Base-by-base conservation (phyloP, 1,139 yeast species). In the Saccharomyces hybrid region DNA sequence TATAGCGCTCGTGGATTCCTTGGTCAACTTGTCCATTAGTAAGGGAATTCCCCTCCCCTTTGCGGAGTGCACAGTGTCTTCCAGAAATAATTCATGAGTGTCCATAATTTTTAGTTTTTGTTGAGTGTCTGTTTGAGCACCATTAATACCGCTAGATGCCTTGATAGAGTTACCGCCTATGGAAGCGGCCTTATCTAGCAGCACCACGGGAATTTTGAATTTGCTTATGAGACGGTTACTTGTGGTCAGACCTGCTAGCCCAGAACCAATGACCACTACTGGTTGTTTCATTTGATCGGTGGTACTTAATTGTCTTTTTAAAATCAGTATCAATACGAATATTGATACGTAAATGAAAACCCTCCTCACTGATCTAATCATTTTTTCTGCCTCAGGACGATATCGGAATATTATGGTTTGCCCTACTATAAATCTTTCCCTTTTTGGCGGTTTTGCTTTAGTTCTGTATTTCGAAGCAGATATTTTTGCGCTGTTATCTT, bases 61-160 rank as follows among this genome's bases (percentile, higher is more conserved):
- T 13, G 88, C 87, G 1, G 93, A 82, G 49, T 76, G 78, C 52
- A 81, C 67, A 1, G 93, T 82, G 63, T 86, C 91, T 23, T 79
- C 71, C 58, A 80, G 80, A 65, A 87, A 87, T 52, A 75, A 73
- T 38, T 79, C 81, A 1, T 79, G 79, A 2, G 83, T 74, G 65
- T 87, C 95, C 28, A 62, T 54, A 46, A 84, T 78, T 8, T 74
- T 67, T 38, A 78, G 69, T 23, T 72, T 62, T 16, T 76, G 71
- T 66, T 88, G 93, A 1, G 89, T 80, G 16, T 78, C 66, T 0
- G 95, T 84, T 25, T 76, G 72, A 0, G 88, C 82, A 14, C 93
- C 96, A 68, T 86, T 87, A 61, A 88, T 87, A 14, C 96, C 95
- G 26, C 89, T 82, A 0, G 91, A 84, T 1, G 95, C 95, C 67